These are phyloP conservation scores for Senna tora DNA, from an alignment of 306 rosid species.

Conservation along the genomic window DNA sequence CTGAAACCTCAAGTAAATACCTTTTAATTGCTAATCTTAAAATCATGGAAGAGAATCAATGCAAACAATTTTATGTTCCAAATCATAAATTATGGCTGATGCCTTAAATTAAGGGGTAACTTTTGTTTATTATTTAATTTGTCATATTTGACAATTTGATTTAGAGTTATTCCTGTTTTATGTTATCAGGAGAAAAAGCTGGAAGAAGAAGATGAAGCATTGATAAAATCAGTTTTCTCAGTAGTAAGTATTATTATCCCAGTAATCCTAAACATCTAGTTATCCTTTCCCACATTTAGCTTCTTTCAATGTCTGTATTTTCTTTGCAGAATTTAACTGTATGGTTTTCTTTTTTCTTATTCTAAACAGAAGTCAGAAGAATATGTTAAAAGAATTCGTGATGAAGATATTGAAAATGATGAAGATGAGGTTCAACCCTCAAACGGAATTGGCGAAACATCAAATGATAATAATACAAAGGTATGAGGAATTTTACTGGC, in stretches of 20 bases:
- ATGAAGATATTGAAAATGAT: constrained; percentile 72
- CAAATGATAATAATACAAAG: constrained; percentile 43
- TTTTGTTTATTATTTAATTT: constrained; percentile 5
- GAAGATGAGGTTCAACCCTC: constrained; percentile 39
- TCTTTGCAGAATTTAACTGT: constrained; percentile 16
- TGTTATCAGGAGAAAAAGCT: constrained; percentile 66
- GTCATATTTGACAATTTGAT: constrained; percentile 8
- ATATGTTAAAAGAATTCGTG: constrained; percentile 58
- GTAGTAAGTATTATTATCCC: constrained; percentile 48
- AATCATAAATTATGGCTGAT: neutral
- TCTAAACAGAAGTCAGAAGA: constrained; percentile 60
- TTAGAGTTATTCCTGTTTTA: constrained; percentile 15
- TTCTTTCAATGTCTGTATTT: neutral
- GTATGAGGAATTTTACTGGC: constrained; percentile 38
- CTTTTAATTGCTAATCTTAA: constrained; percentile 4
- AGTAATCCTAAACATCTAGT: neutral
- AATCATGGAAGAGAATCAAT: neutral
- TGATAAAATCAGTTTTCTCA: constrained; percentile 69
- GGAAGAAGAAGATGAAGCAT: constrained; percentile 89
- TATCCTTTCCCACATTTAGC: constrained; percentile 17
- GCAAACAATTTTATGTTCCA: neutral
- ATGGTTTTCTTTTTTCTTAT: constrained; percentile 14
- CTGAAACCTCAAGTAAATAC: constrained; percentile 14
- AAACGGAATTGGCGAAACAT: constrained; percentile 46
- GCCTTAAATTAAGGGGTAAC: neutral